Evolutionary conservation across 805 yeast species (phyloP).

Genomic region (Torulaspora microellipsoides): DNA sequence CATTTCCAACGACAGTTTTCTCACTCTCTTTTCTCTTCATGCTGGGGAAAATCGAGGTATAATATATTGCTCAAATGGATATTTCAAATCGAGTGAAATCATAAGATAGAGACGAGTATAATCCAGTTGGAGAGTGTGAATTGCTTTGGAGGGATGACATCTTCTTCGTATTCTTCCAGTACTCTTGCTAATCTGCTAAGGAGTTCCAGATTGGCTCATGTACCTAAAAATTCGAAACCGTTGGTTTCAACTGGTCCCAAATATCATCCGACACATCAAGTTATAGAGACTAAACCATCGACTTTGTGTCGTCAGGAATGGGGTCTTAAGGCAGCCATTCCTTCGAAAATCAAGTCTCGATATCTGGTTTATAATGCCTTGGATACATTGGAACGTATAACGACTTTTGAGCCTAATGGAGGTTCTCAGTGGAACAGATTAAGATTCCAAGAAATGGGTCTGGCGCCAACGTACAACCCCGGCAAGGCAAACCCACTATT

Average conservation of each 20-base stretch:
- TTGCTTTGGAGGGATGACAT: too few species aligned
- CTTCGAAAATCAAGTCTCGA: constrained; percentile 53
- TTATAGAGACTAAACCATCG: constrained; percentile 63
- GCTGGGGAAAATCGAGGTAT: neutral
- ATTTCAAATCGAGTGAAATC: too few species aligned
- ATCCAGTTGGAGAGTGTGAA: neutral
- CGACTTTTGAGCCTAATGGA: constrained; percentile 66
- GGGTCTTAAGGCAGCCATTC: constrained; percentile 71
- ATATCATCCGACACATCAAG: constrained; percentile 61
- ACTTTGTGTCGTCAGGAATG: constrained; percentile 62
- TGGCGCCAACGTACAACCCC: constrained; percentile 34
- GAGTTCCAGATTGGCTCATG: constrained; percentile 35
- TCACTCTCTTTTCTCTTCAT: neutral
- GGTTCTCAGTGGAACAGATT: constrained; percentile 51
- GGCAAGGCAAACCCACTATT: constrained; percentile 37
- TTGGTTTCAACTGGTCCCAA: constrained; percentile 17
- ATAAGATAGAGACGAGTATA: neutral
- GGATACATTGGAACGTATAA: constrained; percentile 62
- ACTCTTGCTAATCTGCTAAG: constrained; percentile 26
- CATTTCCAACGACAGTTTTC: too few species aligned
- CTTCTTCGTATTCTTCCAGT: constrained; percentile 7
- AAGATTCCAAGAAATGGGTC: constrained; percentile 65
- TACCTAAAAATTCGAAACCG: constrained; percentile 29
- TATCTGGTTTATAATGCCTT: constrained; percentile 60
- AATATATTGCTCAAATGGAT: too few species aligned